Evolutionary conservation across 495 filamentous ascomycete genomes (phyloP).

Genomic region (Aspergillus bertholletiae): DNA sequence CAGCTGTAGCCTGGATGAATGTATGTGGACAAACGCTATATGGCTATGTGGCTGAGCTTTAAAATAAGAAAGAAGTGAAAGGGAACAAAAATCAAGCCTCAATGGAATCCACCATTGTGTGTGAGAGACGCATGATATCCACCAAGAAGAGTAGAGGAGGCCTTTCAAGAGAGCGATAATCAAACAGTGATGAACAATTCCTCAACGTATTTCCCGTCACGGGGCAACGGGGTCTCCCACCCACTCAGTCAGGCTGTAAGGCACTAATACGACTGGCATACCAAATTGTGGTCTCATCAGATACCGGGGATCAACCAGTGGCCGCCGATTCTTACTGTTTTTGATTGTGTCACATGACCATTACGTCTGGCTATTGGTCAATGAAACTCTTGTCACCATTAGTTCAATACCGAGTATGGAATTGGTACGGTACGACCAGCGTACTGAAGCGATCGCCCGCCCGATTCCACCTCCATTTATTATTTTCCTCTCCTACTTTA

Average conservation of each 20-base stretch:
- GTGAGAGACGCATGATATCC: no score
- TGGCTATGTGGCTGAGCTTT: no score
- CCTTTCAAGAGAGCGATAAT: not conserved
- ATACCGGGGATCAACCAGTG: conserved; percentile 23
- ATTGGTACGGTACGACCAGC: conserved; percentile 8
- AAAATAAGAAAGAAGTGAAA: no score
- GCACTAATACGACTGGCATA: conserved; percentile 6
- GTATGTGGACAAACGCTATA: no score
- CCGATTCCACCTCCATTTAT: conserved; percentile 7
- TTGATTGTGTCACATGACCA: not conserved
- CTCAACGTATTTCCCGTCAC: conserved; percentile 10
- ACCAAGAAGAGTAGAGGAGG: no score
- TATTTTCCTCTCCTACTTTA: conserved; percentile 20
- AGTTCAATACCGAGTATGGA: conserved; percentile 8
- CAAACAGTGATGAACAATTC: not conserved
- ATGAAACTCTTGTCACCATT: not conserved
- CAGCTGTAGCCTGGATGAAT: no score
- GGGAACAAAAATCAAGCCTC: not conserved
- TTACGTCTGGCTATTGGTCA: not conserved
- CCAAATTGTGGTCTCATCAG: not conserved
- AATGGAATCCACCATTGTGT: no score
- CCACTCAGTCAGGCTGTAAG: conserved; percentile 2
- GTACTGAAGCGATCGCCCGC: conserved; percentile 9
- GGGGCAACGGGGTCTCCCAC: conserved; percentile 8
- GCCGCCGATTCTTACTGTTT: conserved; percentile 1